Conservation (phyloP, 169 alveolate genomes). For the Perkinsus chesapeaki region DNA sequence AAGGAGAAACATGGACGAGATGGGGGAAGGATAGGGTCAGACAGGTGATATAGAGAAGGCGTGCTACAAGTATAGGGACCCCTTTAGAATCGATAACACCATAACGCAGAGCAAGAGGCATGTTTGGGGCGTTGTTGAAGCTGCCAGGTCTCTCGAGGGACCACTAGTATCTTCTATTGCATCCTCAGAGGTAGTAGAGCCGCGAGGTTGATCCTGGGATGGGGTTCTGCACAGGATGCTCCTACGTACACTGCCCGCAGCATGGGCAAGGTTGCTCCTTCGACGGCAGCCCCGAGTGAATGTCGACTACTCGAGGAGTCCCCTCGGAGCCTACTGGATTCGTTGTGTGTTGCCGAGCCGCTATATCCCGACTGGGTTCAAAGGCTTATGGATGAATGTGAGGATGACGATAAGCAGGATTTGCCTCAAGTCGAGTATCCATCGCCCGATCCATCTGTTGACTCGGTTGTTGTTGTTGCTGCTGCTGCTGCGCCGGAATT, state of each 20-base stretch:
- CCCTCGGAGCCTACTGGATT: background rate
- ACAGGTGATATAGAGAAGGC: no score
- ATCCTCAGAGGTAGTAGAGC: no score
- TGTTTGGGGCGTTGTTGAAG: no score
- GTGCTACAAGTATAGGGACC: no score
- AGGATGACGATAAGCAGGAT: background rate
- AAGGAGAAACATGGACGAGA: no score
- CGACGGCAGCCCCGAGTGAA: background rate
- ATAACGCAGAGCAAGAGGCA: no score
- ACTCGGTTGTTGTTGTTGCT: background rate
- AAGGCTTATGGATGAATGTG: background rate
- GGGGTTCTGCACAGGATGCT: background rate
- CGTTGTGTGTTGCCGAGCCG: background rate
- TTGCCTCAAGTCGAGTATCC: background rate
- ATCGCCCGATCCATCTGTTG: background rate
- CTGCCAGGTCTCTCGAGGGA: no score
- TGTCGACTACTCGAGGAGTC: background rate
- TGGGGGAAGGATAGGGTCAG: no score
- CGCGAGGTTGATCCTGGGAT: background rate
- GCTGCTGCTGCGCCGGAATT: background rate
- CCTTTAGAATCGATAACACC: no score
- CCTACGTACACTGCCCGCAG: background rate
- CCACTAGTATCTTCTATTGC: no score
- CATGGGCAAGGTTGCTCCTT: background rate
- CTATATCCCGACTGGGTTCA: background rate